Evolutionary conservation across 371 early-diverging fungal genomes (phyloP), one percentile per base, ranked within the genome.

Genomic region (Apophysomyces variabilis): DNA sequence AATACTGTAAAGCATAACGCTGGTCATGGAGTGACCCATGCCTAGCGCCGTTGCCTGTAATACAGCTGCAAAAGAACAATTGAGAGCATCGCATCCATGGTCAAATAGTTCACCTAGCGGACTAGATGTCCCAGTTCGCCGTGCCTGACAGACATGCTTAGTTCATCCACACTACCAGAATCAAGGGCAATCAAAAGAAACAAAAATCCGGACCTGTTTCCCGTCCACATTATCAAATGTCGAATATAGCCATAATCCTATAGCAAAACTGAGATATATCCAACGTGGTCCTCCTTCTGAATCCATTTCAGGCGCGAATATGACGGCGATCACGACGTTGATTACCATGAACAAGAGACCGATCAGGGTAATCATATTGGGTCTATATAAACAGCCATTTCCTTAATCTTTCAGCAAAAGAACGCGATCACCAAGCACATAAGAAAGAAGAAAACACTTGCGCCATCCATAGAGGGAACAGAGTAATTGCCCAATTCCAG

Each of bases 151-250:
- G 21, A 21, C 6, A 11, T 26, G 54, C 21, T 50, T 18, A 4
- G n/a, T 47, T 13, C n/a, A 18, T 50, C n/a, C 54, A 50, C 21
- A 9, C 5, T 9, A 47, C 3, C 32, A 26, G 32, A 26, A 26
- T 1, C 3, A 26, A 26, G 32, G 32, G 32, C 32, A 47, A 47
- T 41, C 41, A 47, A 47, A 47, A 7, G 21, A 50, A 4, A 26
- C 0, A 50, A 18, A 50, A 18, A 18, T 21, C 83, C 16, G 32
- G 32, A 98, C 99, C 78, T 99, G 99, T 79, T 96, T 96, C 57
- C 99, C 99, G 78, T 99, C 99, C 60, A 99, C 93, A 70, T 94
- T 95, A 79, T 99, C 99, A 74, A 97, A 93, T 3, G 97, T 95
- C 58, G 94, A 95, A 77, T 98, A 99, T 38, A 97, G 73, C 92